Conservation (phyloP, 805 yeast species). For the Cyberlindnera meyerae region DNA sequence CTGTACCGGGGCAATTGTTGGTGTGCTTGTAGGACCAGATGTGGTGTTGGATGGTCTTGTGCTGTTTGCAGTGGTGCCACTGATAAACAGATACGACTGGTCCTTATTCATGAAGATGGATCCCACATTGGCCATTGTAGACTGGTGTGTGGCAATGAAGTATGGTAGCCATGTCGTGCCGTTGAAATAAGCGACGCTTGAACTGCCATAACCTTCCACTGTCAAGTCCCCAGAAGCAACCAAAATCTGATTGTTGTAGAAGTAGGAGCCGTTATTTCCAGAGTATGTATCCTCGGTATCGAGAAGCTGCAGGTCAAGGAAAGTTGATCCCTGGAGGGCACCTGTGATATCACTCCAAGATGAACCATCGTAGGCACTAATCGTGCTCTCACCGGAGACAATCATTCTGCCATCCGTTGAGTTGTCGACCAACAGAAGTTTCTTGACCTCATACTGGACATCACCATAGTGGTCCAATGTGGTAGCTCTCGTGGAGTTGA, state of each 20-base stretch:
- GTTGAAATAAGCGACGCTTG: slow-evolving; percentile 59
- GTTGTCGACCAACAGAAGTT: slow-evolving; percentile 44
- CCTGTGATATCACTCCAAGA: slow-evolving; percentile 43
- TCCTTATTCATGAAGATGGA: slow-evolving; percentile 36
- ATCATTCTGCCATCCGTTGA: slow-evolving; percentile 39
- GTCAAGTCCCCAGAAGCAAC: slow-evolving; percentile 54
- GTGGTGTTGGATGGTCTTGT: slow-evolving; percentile 18
- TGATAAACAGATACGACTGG: slow-evolving; percentile 28
- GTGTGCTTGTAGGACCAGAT: slow-evolving; percentile 13
- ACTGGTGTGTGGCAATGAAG: slow-evolving; percentile 36
- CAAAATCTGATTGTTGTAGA: slow-evolving; percentile 41
- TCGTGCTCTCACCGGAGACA: slow-evolving; percentile 35
- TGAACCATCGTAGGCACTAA: slow-evolving; percentile 40
- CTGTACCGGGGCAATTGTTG: slow-evolving; percentile 11
- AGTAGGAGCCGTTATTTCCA: slow-evolving; percentile 32
- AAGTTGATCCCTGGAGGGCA: slow-evolving; percentile 30
- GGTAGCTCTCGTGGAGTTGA: slow-evolving; percentile 32
- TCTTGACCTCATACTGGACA: slow-evolving; percentile 26
- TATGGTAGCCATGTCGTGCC: slow-evolving; percentile 68
- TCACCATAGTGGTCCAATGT: slow-evolving; percentile 22
- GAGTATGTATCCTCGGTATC: slow-evolving; percentile 29
- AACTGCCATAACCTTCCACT: slow-evolving; percentile 47
- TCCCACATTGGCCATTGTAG: slow-evolving; percentile 20
- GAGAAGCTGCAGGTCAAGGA: slow-evolving; percentile 43
- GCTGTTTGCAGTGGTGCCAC: slow-evolving; percentile 23